Evolutionary conservation across 2,329 filamentous ascomycete species (phyloP).

Genomic region (Epichloe aotearoae): DNA sequence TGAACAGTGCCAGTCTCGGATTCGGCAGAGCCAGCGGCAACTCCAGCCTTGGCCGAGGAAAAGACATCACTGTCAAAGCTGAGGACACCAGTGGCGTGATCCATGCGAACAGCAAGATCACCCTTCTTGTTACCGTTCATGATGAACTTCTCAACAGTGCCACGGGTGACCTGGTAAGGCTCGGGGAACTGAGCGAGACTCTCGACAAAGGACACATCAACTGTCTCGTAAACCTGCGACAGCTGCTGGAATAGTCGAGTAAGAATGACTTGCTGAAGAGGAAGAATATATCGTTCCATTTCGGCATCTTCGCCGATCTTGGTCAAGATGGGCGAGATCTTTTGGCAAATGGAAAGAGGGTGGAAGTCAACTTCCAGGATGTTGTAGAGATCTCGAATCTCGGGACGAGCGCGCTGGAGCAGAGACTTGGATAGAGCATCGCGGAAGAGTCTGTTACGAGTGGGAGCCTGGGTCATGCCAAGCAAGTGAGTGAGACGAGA

Average conservation of each 20-base stretch:
- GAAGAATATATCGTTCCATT: slow-evolving; percentile 93
- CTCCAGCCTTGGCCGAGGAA: slow-evolving; percentile 86
- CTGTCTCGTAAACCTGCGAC: slow-evolving; percentile 96
- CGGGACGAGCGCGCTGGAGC: slow-evolving; percentile 79
- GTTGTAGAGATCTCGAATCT: slow-evolving; percentile 95
- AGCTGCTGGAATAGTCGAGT: slow-evolving; percentile 98
- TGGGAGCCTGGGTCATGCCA: slow-evolving; percentile 82
- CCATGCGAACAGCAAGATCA: slow-evolving; percentile 87
- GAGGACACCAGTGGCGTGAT: slow-evolving; percentile 86
- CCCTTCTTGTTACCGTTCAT: slow-evolving; percentile 99
- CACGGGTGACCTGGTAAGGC: slow-evolving; percentile 81
- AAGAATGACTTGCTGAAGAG: slow-evolving; percentile 95
- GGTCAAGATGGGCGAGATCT: slow-evolving; percentile 90
- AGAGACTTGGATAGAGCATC: slow-evolving; percentile 92
- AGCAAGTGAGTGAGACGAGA: slow-evolving; percentile 90
- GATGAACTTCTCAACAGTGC: slow-evolving; percentile 98
- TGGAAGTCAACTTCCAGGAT: slow-evolving; percentile 99
- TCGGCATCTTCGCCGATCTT: slow-evolving; percentile 89
- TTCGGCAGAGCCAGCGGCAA: slow-evolving; percentile 76
- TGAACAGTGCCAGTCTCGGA: slow-evolving; percentile 74
- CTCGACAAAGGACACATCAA: slow-evolving; percentile 87
- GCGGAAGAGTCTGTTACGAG: slow-evolving; percentile 82
- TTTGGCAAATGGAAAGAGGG: slow-evolving; percentile 95
- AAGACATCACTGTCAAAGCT: slow-evolving; percentile 98
- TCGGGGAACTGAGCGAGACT: slow-evolving; percentile 91